These are phyloP conservation scores for Bipolaris zeicola DNA, from an alignment of 2,329 filamentous ascomycete species.

Conservation along the genomic window DNA sequence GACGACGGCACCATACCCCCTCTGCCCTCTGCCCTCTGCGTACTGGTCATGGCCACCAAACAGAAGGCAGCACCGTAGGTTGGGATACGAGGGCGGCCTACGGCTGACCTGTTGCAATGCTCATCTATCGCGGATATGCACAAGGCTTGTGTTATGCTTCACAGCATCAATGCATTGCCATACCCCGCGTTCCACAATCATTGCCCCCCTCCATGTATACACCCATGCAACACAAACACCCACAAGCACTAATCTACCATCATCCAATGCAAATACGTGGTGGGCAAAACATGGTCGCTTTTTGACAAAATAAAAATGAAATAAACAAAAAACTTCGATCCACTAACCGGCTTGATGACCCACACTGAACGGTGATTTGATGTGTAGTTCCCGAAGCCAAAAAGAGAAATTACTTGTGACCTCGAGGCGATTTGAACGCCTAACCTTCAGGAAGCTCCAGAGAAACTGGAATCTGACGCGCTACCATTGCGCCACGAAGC, in stretches of 20 bases:
- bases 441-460: constrained; percentile 20
- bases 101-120: too few relatives aligned
- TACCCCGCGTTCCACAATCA: constrained; percentile 1
- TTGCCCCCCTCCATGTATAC: not conserved
- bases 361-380: too few relatives aligned
- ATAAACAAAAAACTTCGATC: too few relatives aligned
- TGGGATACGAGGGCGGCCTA: too few relatives aligned
- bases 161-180: constrained; percentile 5
- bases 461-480: constrained; percentile 20
- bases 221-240: not conserved
- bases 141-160: not conserved
- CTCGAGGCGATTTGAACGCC: constrained; percentile 22
- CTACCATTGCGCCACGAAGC: constrained; percentile 22
- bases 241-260: too few relatives aligned
- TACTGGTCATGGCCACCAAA: not conserved
- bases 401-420: constrained; percentile 2
- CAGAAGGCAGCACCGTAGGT: too few relatives aligned
- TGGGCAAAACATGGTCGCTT: not conserved
- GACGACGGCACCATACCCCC: not conserved
- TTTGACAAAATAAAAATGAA: not conserved
- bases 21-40: not conserved
- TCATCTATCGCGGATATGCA: too few relatives aligned
- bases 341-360: too few relatives aligned
- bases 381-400: not conserved
- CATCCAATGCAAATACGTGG: not conserved